Evolutionary conservation across 73 alveolate genomes (phyloP).

Genomic region (Blepharisma stoltei): DNA sequence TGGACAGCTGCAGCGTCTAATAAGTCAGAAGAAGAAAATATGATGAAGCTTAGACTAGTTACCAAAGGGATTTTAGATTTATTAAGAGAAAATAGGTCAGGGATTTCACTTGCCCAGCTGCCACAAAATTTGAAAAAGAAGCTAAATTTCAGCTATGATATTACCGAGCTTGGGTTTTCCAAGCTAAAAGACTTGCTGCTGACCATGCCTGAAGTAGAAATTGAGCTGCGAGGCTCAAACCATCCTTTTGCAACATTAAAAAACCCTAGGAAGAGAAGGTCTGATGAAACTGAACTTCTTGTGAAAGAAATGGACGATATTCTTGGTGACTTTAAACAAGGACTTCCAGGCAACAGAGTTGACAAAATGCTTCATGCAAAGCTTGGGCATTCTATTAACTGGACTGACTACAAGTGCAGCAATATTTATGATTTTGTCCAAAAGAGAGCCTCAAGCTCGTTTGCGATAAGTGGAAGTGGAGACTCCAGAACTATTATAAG

Average conservation of each 20-base stretch:
- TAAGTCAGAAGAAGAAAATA: conserved; percentile 24
- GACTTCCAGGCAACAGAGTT: no score
- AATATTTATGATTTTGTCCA: conserved; percentile 5
- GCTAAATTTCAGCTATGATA: conserved; percentile 44
- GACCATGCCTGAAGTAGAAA: conserved; percentile 49
- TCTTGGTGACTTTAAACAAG: no score
- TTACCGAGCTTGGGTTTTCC: conserved; percentile 57
- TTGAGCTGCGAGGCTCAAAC: conserved; percentile 50
- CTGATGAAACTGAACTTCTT: no score
- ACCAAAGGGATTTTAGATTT: conserved; percentile 51
- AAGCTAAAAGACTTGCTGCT: conserved; percentile 60
- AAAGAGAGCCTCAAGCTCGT: not conserved
- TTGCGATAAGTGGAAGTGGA: no score
- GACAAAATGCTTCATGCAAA: no score
- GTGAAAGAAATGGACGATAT: no score
- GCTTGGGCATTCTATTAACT: not conserved
- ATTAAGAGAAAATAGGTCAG: conserved; percentile 44
- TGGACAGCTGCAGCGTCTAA: conserved; percentile 43
- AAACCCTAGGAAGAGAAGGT: no score
- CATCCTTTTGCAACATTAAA: conserved; percentile 51
- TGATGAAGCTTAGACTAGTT: conserved; percentile 43
- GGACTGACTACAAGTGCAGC: not conserved
- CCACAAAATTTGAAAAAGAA: conserved; percentile 55
- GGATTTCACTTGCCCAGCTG: conserved; percentile 54
- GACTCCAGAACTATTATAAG: no score